Conservation (phyloP, 495 filamentous ascomycete genomes). For the Tuber aestivum region DNA sequence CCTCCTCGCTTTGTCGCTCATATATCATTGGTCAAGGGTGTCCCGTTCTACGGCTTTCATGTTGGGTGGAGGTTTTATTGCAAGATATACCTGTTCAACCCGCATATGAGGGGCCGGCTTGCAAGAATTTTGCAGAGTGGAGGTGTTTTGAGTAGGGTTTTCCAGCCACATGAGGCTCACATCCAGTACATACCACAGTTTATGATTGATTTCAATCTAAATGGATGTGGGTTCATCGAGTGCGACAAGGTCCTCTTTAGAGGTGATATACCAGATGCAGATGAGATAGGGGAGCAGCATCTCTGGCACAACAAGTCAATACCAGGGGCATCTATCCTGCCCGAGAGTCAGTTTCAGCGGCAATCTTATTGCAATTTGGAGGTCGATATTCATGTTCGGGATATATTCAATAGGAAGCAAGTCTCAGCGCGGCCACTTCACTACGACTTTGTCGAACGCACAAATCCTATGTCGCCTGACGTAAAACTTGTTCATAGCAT, state of each 20-base stretch:
- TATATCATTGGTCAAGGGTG: constrained; percentile 83
- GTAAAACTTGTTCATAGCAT: constrained; percentile 78
- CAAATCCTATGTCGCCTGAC: constrained; percentile 58
- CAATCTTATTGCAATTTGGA: constrained; percentile 85
- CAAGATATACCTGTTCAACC: constrained; percentile 90
- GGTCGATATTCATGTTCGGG: constrained; percentile 77
- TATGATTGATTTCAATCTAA: constrained; percentile 97
- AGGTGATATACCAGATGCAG: constrained; percentile 63
- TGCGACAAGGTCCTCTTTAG: constrained; percentile 65
- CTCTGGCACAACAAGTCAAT: constrained; percentile 76
- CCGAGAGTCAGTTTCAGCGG: constrained; percentile 59
- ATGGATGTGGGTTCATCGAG: constrained; percentile 82
- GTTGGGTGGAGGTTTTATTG: constrained; percentile 87
- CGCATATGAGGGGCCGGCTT: constrained; percentile 70
- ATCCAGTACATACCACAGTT: constrained; percentile 87
- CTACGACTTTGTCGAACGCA: constrained; percentile 75
- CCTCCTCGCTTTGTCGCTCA: constrained; percentile 69
- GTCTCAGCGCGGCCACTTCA: constrained; percentile 69
- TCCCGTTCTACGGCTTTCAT: constrained; percentile 92
- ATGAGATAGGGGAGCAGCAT: constrained; percentile 56
- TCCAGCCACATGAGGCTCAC: constrained; percentile 93
- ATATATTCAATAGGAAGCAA: constrained; percentile 77
- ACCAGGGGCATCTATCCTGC: constrained; percentile 49
- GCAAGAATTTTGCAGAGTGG: constrained; percentile 82
- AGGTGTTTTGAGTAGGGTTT: constrained; percentile 67